Evolutionary conservation across 1,284 basidiomycete species (phyloP).

Genomic region (Ceratobasidium papillatum): DNA sequence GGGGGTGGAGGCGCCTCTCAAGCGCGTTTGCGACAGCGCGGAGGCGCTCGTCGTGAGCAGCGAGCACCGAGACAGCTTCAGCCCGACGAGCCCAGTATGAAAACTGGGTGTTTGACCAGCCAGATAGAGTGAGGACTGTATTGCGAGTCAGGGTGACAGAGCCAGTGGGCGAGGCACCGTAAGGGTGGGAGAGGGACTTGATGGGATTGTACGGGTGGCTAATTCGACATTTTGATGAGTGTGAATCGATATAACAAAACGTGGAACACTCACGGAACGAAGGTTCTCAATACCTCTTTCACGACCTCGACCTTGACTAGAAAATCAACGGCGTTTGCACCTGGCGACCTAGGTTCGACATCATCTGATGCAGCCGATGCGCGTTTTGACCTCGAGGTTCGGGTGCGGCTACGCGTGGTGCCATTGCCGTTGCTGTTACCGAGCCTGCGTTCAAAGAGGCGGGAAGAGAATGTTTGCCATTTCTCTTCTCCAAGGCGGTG

Average conservation of each 20-base stretch:
- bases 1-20: slow-evolving; percentile 53
- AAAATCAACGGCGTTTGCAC: slow-evolving; percentile 61
- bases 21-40: slow-evolving; percentile 56
- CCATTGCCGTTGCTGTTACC: slow-evolving; percentile 45
- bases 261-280: slow-evolving; percentile 57
- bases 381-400: slow-evolving; percentile 47
- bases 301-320: slow-evolving; percentile 63
- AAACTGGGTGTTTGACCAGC: slow-evolving; percentile 63
- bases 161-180: slow-evolving; percentile 54
- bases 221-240: slow-evolving; percentile 9
- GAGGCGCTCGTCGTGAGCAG: slow-evolving; percentile 55
- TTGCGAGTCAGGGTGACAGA: slow-evolving; percentile 59
- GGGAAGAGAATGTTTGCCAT: slow-evolving; percentile 60
- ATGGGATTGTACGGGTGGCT: slow-evolving; percentile 63
- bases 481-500: slow-evolving; percentile 57
- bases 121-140: slow-evolving; percentile 58
- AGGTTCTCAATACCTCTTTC: slow-evolving; percentile 59
- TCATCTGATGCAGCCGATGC: slow-evolving; percentile 26
- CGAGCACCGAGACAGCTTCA: slow-evolving; percentile 60
- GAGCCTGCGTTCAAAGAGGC: slow-evolving; percentile 59
- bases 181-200: slow-evolving; percentile 59
- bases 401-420: slow-evolving; percentile 52
- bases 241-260: background rate
- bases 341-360: slow-evolving; percentile 47
- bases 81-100: slow-evolving; percentile 62